Evolutionary conservation across 2,329 filamentous ascomycete species (phyloP).

Genomic region (Sporothrix humicola): DNA sequence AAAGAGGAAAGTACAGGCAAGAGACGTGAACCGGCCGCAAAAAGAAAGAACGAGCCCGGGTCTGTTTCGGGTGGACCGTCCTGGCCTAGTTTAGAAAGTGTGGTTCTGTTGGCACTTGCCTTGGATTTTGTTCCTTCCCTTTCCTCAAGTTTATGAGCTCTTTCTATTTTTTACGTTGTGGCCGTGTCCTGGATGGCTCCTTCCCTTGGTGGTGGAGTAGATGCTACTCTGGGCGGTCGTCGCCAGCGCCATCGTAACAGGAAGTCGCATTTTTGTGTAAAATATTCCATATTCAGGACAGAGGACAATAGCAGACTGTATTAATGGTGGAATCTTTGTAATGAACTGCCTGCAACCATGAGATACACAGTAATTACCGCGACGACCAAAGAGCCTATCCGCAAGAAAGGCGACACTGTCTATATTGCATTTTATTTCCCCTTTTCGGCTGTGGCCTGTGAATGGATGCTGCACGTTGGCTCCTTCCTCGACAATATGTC

Average conservation of each 20-base stretch:
- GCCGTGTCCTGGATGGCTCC: conserved; percentile 17
- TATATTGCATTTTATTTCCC: background rate
- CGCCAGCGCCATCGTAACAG: background rate
- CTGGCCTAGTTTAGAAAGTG: background rate
- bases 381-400: background rate
- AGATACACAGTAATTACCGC: conserved; percentile 1
- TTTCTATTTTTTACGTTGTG: background rate
- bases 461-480: background rate
- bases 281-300: background rate
- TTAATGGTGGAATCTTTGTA: background rate
- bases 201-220: conserved; percentile 4
- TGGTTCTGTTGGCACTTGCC: background rate
- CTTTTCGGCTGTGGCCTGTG: background rate
- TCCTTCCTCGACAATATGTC: conserved; percentile 9
- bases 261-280: background rate
- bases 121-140: no score
- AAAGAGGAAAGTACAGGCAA: background rate
- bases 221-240: background rate
- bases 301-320: no score
- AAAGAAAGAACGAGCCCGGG: conserved; percentile 11
- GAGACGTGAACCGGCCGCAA: background rate
- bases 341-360: no score
- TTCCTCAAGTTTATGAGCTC: background rate
- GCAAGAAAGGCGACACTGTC: conserved; percentile 6
- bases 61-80: conserved; percentile 16